Base-by-base conservation (phyloP, 2,329 filamentous ascomycete species). In the Parastagonospora nodorum region DNA sequence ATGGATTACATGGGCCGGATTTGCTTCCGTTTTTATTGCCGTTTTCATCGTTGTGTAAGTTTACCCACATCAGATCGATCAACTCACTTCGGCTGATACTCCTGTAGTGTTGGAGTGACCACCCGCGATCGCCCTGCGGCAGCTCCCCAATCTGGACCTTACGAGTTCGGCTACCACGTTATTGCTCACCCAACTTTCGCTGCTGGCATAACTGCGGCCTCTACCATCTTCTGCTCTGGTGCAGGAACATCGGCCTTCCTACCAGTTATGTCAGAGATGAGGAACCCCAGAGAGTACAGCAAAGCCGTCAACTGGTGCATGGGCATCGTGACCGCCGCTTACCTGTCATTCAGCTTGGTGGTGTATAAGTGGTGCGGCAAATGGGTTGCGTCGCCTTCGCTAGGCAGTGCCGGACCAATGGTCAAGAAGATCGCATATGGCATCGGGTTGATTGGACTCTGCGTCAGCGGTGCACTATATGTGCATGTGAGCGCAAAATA, bases 221-320 rank as follows among this genome's bases (percentile, higher is more conserved):
- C 78, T 2, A 84, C 82, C 2, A 86, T 88, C 54, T 85, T 87
- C 69, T 80, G 82, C 49, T 83, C 82, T 2, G 80, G 78, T 6
- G 81, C 84, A 0, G 83, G 81, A 14, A 86, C 84, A 0, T 82
- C 80, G 0, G 82, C 83, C 1, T 88, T 87, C 61, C 71, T 88
- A 1, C 83, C 84, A 4, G 82, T 88, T 50, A 87, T 88, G 45
- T 82, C 81, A 0, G 86, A 88, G 72, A 88, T 88, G 84, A 76
- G 53, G 27, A 76, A 78, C 28, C 84, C 85, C 0, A 75, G 75
- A 15, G 82, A 86, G 57, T 88, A 82, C 67, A 78, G 78, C 52
- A 86, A 86, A 66, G 80, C 85, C 0, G 75, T 87, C 0, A 85
- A 80, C 61, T 68, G 80, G 11, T 84, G 81, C 68, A 85, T 85